Percentiles rank a stretch among this genome's conserved stretches.
phyloP scores from a whole-genome alignment of 2,329 filamentous ascomycete species.

The Pyricularia pennisetigena region DNA sequence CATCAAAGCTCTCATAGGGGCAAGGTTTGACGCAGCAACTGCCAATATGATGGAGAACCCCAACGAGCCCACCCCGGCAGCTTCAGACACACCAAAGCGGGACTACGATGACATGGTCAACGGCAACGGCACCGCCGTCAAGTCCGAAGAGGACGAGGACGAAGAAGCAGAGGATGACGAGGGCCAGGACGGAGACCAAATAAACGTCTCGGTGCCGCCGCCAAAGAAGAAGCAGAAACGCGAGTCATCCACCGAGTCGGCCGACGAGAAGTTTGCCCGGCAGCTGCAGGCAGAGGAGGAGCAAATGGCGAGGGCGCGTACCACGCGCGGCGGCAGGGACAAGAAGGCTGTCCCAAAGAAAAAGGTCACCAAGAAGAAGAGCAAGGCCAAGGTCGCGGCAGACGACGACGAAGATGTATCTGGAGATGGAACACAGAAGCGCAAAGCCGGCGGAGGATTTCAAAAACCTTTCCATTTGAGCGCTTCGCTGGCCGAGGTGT shows the following conservation, averaged over 20 bases:
- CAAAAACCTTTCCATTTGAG: slow-evolving; percentile 78
- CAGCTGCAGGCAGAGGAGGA: slow-evolving; percentile 91
- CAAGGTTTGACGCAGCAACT: slow-evolving; percentile 62
- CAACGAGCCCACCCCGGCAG: not conserved
- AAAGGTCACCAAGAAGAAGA: slow-evolving; percentile 65
- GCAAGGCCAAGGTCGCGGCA: slow-evolving; percentile 60
- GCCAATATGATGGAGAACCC: slow-evolving; percentile 16
- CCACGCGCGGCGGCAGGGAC: slow-evolving; percentile 67
- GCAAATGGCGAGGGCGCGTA: slow-evolving; percentile 50
- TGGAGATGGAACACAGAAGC: slow-evolving; percentile 51
- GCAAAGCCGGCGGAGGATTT: slow-evolving; percentile 86
- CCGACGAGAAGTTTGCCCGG: slow-evolving; percentile 80
- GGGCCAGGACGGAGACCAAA: slow-evolving; percentile 27
- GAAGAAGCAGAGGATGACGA: slow-evolving; percentile 20
- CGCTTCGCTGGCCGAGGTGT: slow-evolving; percentile 55
- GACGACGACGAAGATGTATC: slow-evolving; percentile 74
- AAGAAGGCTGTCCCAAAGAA: slow-evolving; percentile 43
- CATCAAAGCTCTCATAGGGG: slow-evolving; percentile 63
- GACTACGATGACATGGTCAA: slow-evolving; percentile 20
- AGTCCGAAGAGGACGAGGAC: slow-evolving; percentile 11
- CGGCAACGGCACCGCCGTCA: slow-evolving; percentile 20
- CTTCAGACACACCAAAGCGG: slow-evolving; percentile 19
- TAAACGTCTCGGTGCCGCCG: slow-evolving; percentile 36
- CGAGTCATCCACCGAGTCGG: slow-evolving; percentile 48
- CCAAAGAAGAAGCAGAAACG: slow-evolving; percentile 60